Evolutionary conservation across 1,139 yeast genomes (phyloP).

Genomic region (Scheffersomyces stambukii): DNA sequence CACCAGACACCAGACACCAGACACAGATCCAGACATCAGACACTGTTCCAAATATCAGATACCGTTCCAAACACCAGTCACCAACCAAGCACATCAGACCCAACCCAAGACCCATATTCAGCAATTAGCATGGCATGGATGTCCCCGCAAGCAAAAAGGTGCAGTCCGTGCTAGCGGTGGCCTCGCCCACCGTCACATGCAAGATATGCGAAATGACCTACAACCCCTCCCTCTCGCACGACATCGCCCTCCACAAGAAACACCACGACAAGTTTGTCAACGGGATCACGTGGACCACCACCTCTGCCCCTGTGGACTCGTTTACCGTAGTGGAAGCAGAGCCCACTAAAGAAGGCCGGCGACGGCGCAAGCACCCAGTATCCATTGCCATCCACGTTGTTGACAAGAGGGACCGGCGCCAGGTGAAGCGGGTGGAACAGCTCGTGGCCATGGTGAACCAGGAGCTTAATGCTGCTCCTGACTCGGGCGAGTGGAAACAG

Average conservation of each 20-base stretch:
- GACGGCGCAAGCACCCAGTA: too few relatives aligned
- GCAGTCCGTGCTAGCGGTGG: slow-evolving; percentile 14
- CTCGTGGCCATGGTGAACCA: slow-evolving; percentile 49
- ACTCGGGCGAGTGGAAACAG: slow-evolving; percentile 44
- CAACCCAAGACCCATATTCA: too few relatives aligned
- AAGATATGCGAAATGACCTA: slow-evolving; percentile 60
- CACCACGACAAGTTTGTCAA: slow-evolving; percentile 43
- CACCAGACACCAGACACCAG: too few relatives aligned
- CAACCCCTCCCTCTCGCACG: slow-evolving; percentile 39
- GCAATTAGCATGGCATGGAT: too few relatives aligned
- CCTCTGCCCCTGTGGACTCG: slow-evolving; percentile 26
- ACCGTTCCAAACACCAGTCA: too few relatives aligned
- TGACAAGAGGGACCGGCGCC: slow-evolving; percentile 15
- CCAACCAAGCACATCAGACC: too few relatives aligned
- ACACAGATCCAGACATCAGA: too few relatives aligned
- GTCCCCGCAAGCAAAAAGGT: slow-evolving; percentile 9
- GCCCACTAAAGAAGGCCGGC: too few relatives aligned
- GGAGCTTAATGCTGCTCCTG: slow-evolving; percentile 57
- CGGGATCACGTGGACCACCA: slow-evolving; percentile 44
- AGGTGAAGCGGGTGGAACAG: slow-evolving; percentile 21
- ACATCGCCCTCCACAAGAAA: slow-evolving; percentile 42
- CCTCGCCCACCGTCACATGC: slow-evolving; percentile 33
- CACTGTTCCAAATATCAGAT: too few relatives aligned
- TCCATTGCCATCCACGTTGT: slow-evolving; percentile 13
- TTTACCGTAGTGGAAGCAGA: too few relatives aligned